Evolutionary conservation across 2,329 filamentous ascomycete species (phyloP).

Genomic region (Shiraia sp.): DNA sequence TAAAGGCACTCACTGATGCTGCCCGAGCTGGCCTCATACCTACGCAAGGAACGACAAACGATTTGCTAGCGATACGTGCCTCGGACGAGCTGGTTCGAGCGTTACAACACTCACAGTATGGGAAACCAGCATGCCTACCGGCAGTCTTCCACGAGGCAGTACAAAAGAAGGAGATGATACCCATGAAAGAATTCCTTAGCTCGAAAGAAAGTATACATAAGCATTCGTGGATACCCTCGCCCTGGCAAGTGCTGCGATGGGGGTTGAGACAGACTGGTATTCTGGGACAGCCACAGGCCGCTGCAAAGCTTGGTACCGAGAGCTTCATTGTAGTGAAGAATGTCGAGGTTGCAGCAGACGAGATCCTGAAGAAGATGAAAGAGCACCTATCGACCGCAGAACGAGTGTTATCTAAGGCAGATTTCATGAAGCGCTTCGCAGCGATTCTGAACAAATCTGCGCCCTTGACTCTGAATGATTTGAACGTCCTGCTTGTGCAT

Average conservation of each 20-base stretch:
- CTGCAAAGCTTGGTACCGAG: constrained; percentile 63
- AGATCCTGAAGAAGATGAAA: constrained; percentile 43
- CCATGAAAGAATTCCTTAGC: constrained; percentile 68
- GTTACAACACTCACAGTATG: constrained; percentile 77
- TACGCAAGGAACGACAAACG: constrained; percentile 41
- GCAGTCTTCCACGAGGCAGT: constrained; percentile 79
- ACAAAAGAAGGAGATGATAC: constrained; percentile 68
- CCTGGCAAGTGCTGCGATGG: constrained; percentile 76
- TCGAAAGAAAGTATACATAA: constrained; percentile 72
- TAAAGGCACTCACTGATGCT: constrained; percentile 71
- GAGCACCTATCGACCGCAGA: constrained; percentile 40
- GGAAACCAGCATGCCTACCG: constrained; percentile 78
- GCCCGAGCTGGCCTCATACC: constrained; percentile 65
- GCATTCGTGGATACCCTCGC: constrained; percentile 68
- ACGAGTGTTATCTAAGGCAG: constrained; percentile 38
- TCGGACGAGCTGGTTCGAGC: constrained; percentile 68
- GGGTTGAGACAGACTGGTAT: constrained; percentile 69
- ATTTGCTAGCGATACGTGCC: constrained; percentile 57
- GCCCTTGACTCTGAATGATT: constrained; percentile 60
- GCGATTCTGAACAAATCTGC: constrained; percentile 29
- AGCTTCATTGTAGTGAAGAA: constrained; percentile 69
- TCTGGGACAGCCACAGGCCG: constrained; percentile 50
- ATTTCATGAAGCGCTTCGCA: constrained; percentile 41
- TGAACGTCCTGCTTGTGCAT: constrained; percentile 68
- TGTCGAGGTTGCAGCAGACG: constrained; percentile 58